A percentile compares a stretch with the other conserved stretches of the same genome.
Conservation (phyloP, 176 grass and related monocot species). For the Musa schizocarpa region DNA sequence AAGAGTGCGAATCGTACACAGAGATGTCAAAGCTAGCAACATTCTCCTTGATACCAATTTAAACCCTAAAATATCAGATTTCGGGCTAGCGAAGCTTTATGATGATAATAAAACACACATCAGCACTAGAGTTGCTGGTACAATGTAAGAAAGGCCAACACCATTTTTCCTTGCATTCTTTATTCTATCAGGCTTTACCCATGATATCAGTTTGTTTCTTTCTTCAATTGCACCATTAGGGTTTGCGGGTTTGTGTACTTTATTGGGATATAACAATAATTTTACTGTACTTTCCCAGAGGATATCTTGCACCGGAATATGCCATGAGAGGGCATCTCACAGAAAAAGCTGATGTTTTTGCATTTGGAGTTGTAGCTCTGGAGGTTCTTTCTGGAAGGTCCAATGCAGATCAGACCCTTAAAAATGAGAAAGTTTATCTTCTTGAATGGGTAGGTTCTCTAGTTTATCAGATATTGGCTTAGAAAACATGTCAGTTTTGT, state of each 20-base stretch:
- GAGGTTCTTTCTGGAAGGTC: conserved; percentile 1
- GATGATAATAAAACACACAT: neutral
- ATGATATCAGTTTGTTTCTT: neutral
- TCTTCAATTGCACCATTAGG: no score
- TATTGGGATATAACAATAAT: neutral
- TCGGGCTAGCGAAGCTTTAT: conserved; percentile 4
- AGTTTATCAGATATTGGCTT: neutral
- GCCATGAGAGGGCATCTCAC: conserved; percentile 10
- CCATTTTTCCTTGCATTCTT: neutral
- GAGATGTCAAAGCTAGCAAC: conserved; percentile 11
- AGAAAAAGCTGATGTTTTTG: conserved; percentile 8
- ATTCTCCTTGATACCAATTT: conserved; percentile 7
- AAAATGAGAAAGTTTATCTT: conserved; percentile 5
- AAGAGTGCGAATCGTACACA: conserved; percentile 4
- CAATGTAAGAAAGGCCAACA: neutral
- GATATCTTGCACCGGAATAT: conserved; percentile 8
- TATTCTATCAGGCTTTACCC: neutral
- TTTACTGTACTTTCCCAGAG: neutral
- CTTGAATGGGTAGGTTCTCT: neutral
- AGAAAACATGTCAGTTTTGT: no score
- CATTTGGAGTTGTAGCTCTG: neutral
- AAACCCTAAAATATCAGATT: conserved; percentile 9
- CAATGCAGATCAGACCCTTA: conserved; percentile 1
- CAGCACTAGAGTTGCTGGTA: neutral
- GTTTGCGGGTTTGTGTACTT: neutral